Conservation (phyloP, 345 rosid genomes). For the Salix arbutifolia region DNA sequence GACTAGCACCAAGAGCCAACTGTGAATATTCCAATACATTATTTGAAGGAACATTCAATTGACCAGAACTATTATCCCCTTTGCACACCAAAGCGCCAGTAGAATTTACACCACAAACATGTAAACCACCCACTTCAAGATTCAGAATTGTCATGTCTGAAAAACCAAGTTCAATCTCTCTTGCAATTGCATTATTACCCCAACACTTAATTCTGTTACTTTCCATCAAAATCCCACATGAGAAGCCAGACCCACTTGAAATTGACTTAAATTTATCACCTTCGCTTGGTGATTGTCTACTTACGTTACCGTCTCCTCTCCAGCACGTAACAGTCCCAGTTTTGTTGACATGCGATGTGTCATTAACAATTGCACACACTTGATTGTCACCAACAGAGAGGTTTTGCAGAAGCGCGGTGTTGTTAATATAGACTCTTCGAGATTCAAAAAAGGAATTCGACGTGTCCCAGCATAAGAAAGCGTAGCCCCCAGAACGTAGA, state of each 20-base stretch:
- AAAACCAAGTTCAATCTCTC: slow-evolving; percentile 43
- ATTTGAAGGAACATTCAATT: slow-evolving; percentile 46
- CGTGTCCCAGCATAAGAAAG: slow-evolving; percentile 64
- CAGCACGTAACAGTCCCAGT: slow-evolving; percentile 45
- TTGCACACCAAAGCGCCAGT: slow-evolving; percentile 52
- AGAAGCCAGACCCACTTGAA: slow-evolving; percentile 66
- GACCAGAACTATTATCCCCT: slow-evolving; percentile 54
- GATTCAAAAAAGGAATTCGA: slow-evolving; percentile 10
- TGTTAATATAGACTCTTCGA: slow-evolving; percentile 47
- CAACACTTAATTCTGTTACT: slow-evolving; percentile 42
- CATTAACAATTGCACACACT: slow-evolving; percentile 55
- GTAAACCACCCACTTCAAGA: slow-evolving; percentile 56
- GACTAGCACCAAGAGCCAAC: slow-evolving; percentile 54
- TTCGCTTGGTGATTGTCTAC: slow-evolving; percentile 10
- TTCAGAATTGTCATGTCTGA: slow-evolving; percentile 44
- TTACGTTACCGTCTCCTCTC: slow-evolving; percentile 30
- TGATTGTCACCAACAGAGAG: slow-evolving; percentile 64
- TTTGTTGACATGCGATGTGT: neutral
- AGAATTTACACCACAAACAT: slow-evolving; percentile 67
- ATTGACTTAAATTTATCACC: slow-evolving; percentile 34
- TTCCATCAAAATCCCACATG: slow-evolving; percentile 53
- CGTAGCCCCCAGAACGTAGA: slow-evolving; percentile 53
- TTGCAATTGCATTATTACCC: slow-evolving; percentile 42
- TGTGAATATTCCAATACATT: slow-evolving; percentile 32
- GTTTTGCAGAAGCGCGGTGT: slow-evolving; percentile 30